A percentile compares a stretch with the other conserved stretches of the same genome.
Evolutionary conservation across 75 land plant species (phyloP).

Genomic region (Ceratopteris richardii): DNA sequence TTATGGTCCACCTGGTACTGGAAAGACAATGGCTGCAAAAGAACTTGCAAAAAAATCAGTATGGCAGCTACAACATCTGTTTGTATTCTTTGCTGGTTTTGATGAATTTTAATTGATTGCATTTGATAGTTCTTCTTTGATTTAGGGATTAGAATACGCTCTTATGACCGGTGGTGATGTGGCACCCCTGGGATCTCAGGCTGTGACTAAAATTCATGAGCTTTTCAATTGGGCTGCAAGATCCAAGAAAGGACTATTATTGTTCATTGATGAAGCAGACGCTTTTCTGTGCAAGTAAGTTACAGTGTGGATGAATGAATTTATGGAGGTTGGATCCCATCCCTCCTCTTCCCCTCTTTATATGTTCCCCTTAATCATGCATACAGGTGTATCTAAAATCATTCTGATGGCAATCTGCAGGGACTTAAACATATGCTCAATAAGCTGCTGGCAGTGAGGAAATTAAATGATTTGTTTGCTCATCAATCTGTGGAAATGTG

Average conservation of each 20-base stretch:
- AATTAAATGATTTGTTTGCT: too few relatives aligned
- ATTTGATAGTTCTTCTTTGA: not conserved
- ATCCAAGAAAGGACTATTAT: constrained; percentile 74
- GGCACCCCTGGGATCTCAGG: constrained; percentile 87
- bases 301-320: not conserved
- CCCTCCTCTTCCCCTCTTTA: too few relatives aligned
- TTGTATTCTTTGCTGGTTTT: not conserved
- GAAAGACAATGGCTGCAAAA: constrained; percentile 94
- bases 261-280: constrained; percentile 98
- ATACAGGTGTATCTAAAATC: too few relatives aligned
- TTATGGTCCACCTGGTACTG: constrained; percentile 99
- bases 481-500: too few relatives aligned
- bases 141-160: constrained; percentile 96
- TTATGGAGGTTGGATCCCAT: too few relatives aligned
- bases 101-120: not conserved
- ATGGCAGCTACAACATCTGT: constrained; percentile 10
- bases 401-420: too few relatives aligned
- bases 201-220: constrained; percentile 95
- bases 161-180: constrained; percentile 99
- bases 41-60: constrained; percentile 91
- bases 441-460: too few relatives aligned
- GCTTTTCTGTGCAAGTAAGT: constrained; percentile 98
- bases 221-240: constrained; percentile 93
- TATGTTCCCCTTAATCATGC: too few relatives aligned
- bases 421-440: too few relatives aligned